Evolutionary conservation across 1,284 basidiomycete species (phyloP).

Genomic region (Cryptococcus deneoformans): DNA sequence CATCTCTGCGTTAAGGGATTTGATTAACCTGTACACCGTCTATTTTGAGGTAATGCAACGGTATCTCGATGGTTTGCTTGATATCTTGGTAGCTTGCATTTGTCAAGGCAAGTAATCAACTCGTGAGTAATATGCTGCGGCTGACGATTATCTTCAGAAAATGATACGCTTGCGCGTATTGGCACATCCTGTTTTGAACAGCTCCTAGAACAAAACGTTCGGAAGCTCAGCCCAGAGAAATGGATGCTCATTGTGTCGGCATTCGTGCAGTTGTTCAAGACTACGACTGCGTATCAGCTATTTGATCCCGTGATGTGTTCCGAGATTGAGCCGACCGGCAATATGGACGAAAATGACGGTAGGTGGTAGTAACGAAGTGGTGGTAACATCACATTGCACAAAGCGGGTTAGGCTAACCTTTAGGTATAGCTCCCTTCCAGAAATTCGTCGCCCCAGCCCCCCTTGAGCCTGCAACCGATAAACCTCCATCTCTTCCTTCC

Average conservation of each 20-base stretch:
- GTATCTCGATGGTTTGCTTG: slow-evolving; percentile 85
- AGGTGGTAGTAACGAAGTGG: slow-evolving; percentile 3
- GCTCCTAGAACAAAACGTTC: slow-evolving; percentile 89
- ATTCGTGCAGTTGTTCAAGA: slow-evolving; percentile 93
- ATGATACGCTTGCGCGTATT: slow-evolving; percentile 96
- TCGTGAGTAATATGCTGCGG: neutral
- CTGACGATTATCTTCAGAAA: slow-evolving; percentile 59
- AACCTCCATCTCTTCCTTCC: slow-evolving; percentile 22
- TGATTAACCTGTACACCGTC: slow-evolving; percentile 94
- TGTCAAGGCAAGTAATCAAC: slow-evolving; percentile 75
- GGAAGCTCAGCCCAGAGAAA: slow-evolving; percentile 74
- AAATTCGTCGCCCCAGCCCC: slow-evolving; percentile 48
- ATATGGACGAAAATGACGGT: slow-evolving; percentile 55
- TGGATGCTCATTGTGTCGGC: slow-evolving; percentile 94
- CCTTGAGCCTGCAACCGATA: slow-evolving; percentile 32
- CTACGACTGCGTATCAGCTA: slow-evolving; percentile 95
- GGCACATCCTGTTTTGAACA: slow-evolving; percentile 98
- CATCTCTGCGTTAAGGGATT: slow-evolving; percentile 94
- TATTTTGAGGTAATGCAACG: slow-evolving; percentile 92
- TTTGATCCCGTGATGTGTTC: slow-evolving; percentile 85
- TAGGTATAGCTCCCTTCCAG: slow-evolving; percentile 38
- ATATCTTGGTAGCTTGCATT: slow-evolving; percentile 94
- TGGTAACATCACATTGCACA: neutral
- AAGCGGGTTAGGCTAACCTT: neutral
- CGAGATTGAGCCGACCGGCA: slow-evolving; percentile 64